These are phyloP conservation scores for Talaromyces sp. DNA, from an alignment of 2,329 filamentous ascomycete species.

Conservation along the genomic window DNA sequence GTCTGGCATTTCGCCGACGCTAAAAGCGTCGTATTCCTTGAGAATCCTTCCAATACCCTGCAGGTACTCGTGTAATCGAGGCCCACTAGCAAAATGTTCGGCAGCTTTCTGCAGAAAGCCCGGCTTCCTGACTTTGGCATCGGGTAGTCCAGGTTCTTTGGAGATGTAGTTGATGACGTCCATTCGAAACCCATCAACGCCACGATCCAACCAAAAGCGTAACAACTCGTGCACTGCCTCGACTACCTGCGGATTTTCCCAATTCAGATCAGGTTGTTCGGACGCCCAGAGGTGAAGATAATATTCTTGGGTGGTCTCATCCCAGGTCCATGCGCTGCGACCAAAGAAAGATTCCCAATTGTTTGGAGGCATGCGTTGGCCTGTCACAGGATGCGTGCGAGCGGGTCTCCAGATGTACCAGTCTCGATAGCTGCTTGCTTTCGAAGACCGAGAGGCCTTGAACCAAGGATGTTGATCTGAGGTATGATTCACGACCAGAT, in stretches of 20 bases:
- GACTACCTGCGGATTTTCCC: slow-evolving; percentile 62
- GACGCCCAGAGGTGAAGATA: slow-evolving; percentile 67
- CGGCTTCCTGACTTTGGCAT: slow-evolving; percentile 42
- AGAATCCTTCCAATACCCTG: too few species aligned
- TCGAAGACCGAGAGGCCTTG: slow-evolving; percentile 1
- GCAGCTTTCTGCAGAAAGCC: slow-evolving; percentile 48
- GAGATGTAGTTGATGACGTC: slow-evolving; percentile 65
- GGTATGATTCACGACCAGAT: slow-evolving; percentile 45
- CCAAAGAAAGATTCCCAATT: slow-evolving; percentile 6
- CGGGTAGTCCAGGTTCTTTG: slow-evolving; percentile 51
- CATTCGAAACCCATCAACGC: slow-evolving; percentile 62
- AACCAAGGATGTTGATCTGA: slow-evolving; percentile 20
- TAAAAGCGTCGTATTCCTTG: too few species aligned
- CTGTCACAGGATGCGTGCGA: slow-evolving; percentile 51
- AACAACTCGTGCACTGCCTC: slow-evolving; percentile 63
- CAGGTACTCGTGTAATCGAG: background rate
- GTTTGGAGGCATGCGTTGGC: slow-evolving; percentile 24
- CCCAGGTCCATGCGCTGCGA: slow-evolving; percentile 48
- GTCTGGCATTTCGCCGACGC: too few species aligned
- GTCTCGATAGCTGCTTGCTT: background rate
- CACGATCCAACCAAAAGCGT: slow-evolving; percentile 69
- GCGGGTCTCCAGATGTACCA: slow-evolving; percentile 25
- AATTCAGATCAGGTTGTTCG: slow-evolving; percentile 73
- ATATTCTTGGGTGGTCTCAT: slow-evolving; percentile 61
- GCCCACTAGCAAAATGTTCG: slow-evolving; percentile 57